Evolutionary conservation across 2,329 filamentous ascomycete species (phyloP).

Genomic region (Dactylellina sp.): DNA sequence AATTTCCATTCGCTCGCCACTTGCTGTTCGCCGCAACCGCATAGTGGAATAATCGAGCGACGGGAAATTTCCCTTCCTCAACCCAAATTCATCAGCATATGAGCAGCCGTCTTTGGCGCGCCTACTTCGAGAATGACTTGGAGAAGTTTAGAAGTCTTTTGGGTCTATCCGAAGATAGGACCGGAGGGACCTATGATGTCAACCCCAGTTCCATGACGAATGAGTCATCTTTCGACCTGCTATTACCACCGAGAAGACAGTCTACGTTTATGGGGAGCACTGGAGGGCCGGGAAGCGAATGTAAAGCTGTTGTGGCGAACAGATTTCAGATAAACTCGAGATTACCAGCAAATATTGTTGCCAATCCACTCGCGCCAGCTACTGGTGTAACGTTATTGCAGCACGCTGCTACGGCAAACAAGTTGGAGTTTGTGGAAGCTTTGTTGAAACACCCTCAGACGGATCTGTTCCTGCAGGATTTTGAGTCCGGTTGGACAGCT

Average conservation of each 20-base stretch:
- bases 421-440: slow-evolving; percentile 79
- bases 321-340: slow-evolving; percentile 83
- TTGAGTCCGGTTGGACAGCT: slow-evolving; percentile 94
- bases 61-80: slow-evolving; percentile 47
- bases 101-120: slow-evolving; percentile 97
- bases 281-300: slow-evolving; percentile 53
- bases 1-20: slow-evolving; percentile 59
- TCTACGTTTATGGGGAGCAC: slow-evolving; percentile 66
- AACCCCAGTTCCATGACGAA: slow-evolving; percentile 70
- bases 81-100: slow-evolving; percentile 71
- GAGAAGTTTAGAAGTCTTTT: slow-evolving; percentile 91
- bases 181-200: slow-evolving; percentile 70
- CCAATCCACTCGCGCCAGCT: slow-evolving; percentile 36
- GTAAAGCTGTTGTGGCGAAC: slow-evolving; percentile 64
- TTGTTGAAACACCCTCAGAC: slow-evolving; percentile 83
- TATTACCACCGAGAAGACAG: slow-evolving; percentile 61
- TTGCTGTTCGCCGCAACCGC: slow-evolving; percentile 55
- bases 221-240: slow-evolving; percentile 64
- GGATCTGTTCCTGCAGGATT: slow-evolving; percentile 87
- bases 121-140: slow-evolving; percentile 97
- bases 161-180: slow-evolving; percentile 64
- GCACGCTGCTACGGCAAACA: slow-evolving; percentile 78
- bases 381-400: slow-evolving; percentile 76
- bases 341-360: slow-evolving; percentile 77
- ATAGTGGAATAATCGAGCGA: slow-evolving; percentile 55